phyloP scores from a whole-genome alignment of 2,329 filamentous ascomycete genomes.

The Penicillium paneum region DNA sequence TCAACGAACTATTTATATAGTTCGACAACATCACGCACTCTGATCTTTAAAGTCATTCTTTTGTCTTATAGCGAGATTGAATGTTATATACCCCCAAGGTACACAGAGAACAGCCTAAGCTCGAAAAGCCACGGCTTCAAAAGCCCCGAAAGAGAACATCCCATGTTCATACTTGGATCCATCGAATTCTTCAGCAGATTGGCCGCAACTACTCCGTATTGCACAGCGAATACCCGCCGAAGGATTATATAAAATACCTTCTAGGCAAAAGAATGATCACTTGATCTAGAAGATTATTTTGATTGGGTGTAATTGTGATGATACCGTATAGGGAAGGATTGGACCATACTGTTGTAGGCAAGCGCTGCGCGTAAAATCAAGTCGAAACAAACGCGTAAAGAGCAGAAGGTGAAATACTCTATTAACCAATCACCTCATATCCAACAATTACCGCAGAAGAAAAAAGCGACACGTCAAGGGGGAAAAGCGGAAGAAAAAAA shows the following conservation, averaged over 20 bases:
- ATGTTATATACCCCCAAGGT: too few species aligned
- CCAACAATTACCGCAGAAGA: not conserved
- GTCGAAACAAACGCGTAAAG: not conserved
- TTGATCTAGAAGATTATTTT: not conserved
- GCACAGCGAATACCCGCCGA: not conserved
- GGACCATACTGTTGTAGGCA: not conserved
- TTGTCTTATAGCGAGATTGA: not conserved
- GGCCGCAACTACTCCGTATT: too few species aligned
- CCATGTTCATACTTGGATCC: not conserved
- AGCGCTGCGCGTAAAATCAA: not conserved
- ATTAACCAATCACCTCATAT: not conserved
- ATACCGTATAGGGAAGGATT: not conserved
- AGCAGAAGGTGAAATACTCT: not conserved
- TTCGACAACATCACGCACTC: not conserved
- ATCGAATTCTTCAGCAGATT: not conserved
- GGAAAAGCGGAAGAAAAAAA: slow-evolving; percentile 1
- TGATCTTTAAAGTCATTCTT: not conserved
- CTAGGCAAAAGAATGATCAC: not conserved
- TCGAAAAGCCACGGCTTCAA: not conserved
- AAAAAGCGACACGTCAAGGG: not conserved
- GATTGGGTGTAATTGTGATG: not conserved
- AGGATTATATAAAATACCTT: not conserved
- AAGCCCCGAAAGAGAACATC: not conserved
- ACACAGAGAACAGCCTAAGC: not conserved
- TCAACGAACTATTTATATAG: not conserved